A percentile compares a stretch with the other conserved stretches of the same genome.
Conservation (phyloP, 768 basidiomycete species). For the Kwoniella sp. region DNA sequence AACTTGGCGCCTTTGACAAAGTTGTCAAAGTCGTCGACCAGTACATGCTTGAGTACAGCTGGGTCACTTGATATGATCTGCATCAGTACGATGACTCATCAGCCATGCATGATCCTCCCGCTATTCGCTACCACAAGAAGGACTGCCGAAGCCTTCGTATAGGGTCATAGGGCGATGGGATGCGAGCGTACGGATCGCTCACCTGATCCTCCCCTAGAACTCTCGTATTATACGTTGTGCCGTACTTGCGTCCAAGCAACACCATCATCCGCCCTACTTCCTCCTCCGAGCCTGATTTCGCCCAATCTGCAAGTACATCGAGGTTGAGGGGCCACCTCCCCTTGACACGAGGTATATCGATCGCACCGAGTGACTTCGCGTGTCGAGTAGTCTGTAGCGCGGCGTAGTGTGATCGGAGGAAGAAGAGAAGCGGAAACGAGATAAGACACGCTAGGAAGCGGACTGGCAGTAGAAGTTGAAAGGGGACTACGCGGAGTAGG, state of each 20-base stretch:
- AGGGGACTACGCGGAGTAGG: not conserved
- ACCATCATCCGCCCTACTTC: slow-evolving; percentile 52
- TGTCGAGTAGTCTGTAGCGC: not conserved
- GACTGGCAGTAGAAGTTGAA: not conserved
- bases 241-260: slow-evolving; percentile 32
- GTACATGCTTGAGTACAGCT: slow-evolving; percentile 40
- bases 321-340: slow-evolving; percentile 49
- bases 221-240: slow-evolving; percentile 48
- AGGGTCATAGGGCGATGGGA: too few species aligned
- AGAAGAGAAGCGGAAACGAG: slow-evolving; percentile 29
- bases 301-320: slow-evolving; percentile 48
- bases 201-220: slow-evolving; percentile 53
- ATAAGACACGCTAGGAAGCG: slow-evolving; percentile 20
- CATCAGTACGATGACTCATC: too few species aligned
- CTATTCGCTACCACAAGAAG: too few species aligned
- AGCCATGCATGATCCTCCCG: too few species aligned
- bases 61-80: slow-evolving; percentile 47
- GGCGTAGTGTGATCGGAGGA: slow-evolving; percentile 21
- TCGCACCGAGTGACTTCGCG: slow-evolving; percentile 27
- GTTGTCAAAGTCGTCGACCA: slow-evolving; percentile 42
- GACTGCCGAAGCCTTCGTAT: too few species aligned
- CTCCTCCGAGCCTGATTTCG: slow-evolving; percentile 42
- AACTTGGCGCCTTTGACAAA: slow-evolving; percentile 51
- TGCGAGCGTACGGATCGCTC: slow-evolving; percentile 6
- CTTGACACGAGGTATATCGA: slow-evolving; percentile 32